phyloP scores from a whole-genome alignment of 164 flowering plant genomes.

The Cinnamomum micranthum region DNA sequence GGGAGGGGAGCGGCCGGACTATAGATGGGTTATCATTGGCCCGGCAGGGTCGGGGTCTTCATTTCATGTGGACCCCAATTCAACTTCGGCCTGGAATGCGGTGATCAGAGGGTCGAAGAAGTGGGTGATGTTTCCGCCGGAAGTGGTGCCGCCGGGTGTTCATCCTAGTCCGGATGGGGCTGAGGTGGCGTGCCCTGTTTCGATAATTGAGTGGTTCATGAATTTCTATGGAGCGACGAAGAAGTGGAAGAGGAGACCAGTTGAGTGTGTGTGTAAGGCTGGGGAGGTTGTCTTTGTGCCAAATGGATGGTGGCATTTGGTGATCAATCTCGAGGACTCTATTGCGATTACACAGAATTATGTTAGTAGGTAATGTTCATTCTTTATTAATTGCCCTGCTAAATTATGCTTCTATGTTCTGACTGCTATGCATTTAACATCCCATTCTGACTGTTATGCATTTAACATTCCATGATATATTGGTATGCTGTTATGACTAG shows the following conservation, averaged over 20 bases:
- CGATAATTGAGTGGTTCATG: constrained; percentile 98
- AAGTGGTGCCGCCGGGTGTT: constrained; percentile 91
- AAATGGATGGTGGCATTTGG: constrained; percentile 99
- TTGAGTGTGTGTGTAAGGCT: constrained; percentile 90
- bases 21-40: constrained; percentile 90
- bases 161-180: constrained; percentile 97
- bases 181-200: constrained; percentile 97
- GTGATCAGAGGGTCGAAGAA: constrained; percentile 92
- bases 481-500: not conserved
- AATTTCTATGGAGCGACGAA: constrained; percentile 81
- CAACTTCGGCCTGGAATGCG: constrained; percentile 99
- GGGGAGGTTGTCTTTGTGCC: constrained; percentile 97
- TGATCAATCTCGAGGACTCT: constrained; percentile 94
- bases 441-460: not conserved
- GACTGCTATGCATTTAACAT: not conserved
- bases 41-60: constrained; percentile 91
- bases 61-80: constrained; percentile 94
- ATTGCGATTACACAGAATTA: constrained; percentile 95
- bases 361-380: constrained; percentile 72
- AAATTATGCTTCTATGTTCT: not conserved
- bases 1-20: constrained; percentile 90
- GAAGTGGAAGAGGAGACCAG: constrained; percentile 68
- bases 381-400: not conserved
- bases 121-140: constrained; percentile 96
- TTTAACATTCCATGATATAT: no score